phyloP scores from a whole-genome alignment of 345 rosid genomes.

The Eutrema heterophyllum region DNA sequence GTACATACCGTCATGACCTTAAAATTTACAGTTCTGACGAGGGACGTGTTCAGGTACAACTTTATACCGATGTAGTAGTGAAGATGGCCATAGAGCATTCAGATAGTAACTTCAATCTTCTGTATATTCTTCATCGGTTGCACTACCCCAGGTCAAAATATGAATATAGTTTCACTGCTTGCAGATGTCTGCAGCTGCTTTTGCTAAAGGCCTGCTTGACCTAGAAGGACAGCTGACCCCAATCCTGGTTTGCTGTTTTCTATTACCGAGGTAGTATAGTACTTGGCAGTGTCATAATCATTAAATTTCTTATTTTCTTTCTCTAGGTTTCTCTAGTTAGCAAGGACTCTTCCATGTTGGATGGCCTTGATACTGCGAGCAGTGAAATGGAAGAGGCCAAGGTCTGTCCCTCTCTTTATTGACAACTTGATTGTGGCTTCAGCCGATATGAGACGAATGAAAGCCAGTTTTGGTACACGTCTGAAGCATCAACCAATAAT shows the following conservation, averaged over 20 bases:
- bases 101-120: not conserved
- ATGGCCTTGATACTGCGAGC: conserved; percentile 95
- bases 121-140: not conserved
- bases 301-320: conserved; percentile 12
- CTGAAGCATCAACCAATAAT: conserved; percentile 8
- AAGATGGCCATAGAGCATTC: conserved; percentile 2
- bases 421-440: conserved; percentile 11
- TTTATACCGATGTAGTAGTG: conserved; percentile 4
- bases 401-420: conserved; percentile 44
- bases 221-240: conserved; percentile 98
- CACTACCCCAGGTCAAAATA: not conserved
- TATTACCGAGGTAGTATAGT: not conserved
- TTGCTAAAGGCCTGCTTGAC: conserved; percentile 99
- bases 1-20: conserved; percentile 97
- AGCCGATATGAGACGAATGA: not conserved
- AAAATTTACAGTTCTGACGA: conserved; percentile 99
- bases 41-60: conserved; percentile 95
- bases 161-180: conserved; percentile 17
- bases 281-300: conserved; percentile 2
- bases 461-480: not conserved
- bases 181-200: conserved; percentile 99
- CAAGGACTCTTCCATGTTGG: conserved; percentile 99
- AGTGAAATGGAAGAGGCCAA: conserved; percentile 93
- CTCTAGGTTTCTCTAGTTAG: conserved; percentile 96
- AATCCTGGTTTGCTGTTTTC: conserved; percentile 65